These are phyloP conservation scores for Ganoderma sinense DNA, from an alignment of 1,284 basidiomycete genomes.

Conservation along the genomic window DNA sequence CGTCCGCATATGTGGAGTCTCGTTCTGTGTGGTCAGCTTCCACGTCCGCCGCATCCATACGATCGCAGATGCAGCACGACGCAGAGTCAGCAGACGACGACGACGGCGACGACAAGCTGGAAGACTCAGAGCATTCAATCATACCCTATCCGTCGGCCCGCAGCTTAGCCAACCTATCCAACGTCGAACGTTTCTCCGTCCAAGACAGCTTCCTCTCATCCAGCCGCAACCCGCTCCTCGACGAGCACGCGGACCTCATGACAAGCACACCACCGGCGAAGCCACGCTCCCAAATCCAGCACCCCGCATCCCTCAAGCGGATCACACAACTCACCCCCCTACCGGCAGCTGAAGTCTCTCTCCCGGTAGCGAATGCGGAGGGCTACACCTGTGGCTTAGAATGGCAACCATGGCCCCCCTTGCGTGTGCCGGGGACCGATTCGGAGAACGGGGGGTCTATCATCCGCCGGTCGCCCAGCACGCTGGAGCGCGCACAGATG, in stretches of 20 bases:
- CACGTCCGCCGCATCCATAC: conserved; percentile 14
- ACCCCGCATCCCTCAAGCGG: not conserved
- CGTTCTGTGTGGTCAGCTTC: conserved; percentile 21
- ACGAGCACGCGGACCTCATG: conserved; percentile 1
- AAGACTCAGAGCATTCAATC: not conserved
- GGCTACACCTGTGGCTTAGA: not conserved
- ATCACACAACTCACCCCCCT: not conserved
- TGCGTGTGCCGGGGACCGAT: conserved; percentile 11
- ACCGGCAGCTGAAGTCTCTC: not conserved
- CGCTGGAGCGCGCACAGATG: conserved; percentile 18
- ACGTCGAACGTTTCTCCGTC: conserved; percentile 23
- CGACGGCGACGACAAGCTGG: not conserved
- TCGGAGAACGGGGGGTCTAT: not conserved
- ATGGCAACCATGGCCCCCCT: conserved; percentile 11
- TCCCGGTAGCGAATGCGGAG: not conserved
- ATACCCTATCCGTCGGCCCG: not conserved
- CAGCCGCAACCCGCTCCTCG: conserved; percentile 13
- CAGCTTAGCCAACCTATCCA: conserved; percentile 11
- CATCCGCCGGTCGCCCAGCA: conserved; percentile 10
- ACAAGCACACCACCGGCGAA: conserved; percentile 25
- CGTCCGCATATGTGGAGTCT: conserved; percentile 16
- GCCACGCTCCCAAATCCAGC: conserved; percentile 4
- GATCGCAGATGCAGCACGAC: not conserved
- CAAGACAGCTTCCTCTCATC: conserved; percentile 18
- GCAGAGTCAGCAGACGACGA: not conserved